A percentile compares a stretch with the other conserved stretches of the same genome.
phyloP scores from a whole-genome alignment of 352 stramenopile genomes.

The Chrysophaeum taylorii region DNA sequence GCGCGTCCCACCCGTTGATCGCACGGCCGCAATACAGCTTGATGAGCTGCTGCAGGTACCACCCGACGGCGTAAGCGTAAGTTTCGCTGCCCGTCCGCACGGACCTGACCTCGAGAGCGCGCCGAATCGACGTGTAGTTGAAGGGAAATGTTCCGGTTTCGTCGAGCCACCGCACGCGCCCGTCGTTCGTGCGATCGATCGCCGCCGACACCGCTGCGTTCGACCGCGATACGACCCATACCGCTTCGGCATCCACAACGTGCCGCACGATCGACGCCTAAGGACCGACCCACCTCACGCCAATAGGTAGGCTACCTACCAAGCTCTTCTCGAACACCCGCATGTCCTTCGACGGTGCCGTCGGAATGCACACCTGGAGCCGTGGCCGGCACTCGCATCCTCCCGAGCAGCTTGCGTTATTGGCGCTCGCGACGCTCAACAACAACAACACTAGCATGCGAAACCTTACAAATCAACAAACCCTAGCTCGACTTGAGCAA shows the following conservation, averaged over 20 bases:
- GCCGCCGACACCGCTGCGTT: background rate
- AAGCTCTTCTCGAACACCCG: background rate
- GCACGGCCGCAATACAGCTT: conserved; percentile 12
- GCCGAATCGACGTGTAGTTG: background rate
- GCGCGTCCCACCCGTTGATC: too few species aligned
- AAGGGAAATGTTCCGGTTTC: background rate
- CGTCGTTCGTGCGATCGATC: background rate
- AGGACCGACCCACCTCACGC: background rate
- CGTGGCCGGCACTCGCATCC: conserved; percentile 1
- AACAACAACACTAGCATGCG: too few species aligned
- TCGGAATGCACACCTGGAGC: background rate
- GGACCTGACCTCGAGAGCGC: background rate
- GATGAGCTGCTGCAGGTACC: conserved; percentile 14
- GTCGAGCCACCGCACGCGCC: background rate
- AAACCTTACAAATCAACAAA: too few species aligned
- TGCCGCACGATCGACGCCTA: background rate
- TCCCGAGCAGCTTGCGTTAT: background rate
- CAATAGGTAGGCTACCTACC: too few species aligned
- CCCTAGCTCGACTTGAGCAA: too few species aligned
- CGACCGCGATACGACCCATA: background rate
- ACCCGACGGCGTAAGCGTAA: conserved; percentile 10
- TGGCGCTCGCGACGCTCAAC: too few species aligned
- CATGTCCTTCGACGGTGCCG: conserved; percentile 2
- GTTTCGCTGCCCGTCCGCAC: background rate
- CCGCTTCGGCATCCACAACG: background rate